Base-by-base conservation (phyloP, 139 green algal species). In the Chlorella sp. region DNA sequence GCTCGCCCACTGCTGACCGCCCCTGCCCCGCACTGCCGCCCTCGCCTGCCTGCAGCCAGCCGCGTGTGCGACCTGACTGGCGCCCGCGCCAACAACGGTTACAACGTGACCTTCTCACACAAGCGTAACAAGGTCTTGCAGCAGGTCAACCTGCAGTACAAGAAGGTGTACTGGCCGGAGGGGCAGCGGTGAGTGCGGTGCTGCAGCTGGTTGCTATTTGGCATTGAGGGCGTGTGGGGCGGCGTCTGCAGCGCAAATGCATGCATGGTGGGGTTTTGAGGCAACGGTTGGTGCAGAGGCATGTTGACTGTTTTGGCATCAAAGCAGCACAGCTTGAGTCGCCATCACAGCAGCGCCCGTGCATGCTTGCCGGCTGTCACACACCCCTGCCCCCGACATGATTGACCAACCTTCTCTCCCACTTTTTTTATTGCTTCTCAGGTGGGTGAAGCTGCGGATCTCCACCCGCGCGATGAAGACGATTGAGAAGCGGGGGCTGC, bases 1-100 rank as follows among this genome's bases (percentile, higher is more conserved):
- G 15, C 24, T 73, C 64, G 22, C 64, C 11, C 7, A 73, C 11
- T 73, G 64, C 64, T 16, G 64, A 1, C 16, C 77, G 22, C 37
- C 40, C 37, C 32, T n/a, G 22, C 77, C 37, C 21, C 22, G 7
- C 60, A n/a, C 53, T 30, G 78, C 81, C 16, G 57, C n/a, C 36
- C 18, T n/a, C 34, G 14, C 3, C 32, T 18, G 39, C 32, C 36
- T 86, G 66, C 88, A 93, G 91, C 88, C 69, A 88, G 89, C 73
- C 93, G 96, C 83, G 91, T 95, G 79, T 99, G 96, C 91, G 89
- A 98, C 60, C 93, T 99, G 22, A 98, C 98, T 12, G 98, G 97
- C 89, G 98, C 97, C 93, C 98, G 96, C 91, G 94, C 95, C 86
- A 99, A 99, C 96, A 99, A 99, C 92, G 98, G 96, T 48, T 98